Conservation (phyloP, 371 early-diverging fungal genomes). For the Mortierella sp. region DNA sequence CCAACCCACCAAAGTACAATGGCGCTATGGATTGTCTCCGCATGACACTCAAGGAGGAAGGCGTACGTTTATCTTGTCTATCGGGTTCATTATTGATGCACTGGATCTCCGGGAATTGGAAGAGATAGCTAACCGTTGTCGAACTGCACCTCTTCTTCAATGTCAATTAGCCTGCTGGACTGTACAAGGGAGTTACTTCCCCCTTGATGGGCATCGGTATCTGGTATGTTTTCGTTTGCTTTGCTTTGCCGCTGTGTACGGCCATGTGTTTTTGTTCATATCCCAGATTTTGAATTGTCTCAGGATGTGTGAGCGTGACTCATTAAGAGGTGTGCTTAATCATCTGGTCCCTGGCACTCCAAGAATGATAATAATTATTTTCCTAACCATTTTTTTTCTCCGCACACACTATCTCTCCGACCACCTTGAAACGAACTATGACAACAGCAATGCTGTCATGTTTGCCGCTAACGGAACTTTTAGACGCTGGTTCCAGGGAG, state of each 20-base stretch:
- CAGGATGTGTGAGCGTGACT: conserved; percentile 14
- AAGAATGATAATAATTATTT: background rate
- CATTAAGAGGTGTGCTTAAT: conserved; percentile 12
- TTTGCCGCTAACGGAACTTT: conserved; percentile 87
- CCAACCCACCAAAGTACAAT: conserved; percentile 75
- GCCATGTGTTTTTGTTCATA: background rate
- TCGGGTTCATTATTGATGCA: background rate
- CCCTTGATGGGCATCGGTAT: conserved; percentile 91
- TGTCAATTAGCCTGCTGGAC: conserved; percentile 68
- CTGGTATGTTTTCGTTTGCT: conserved; percentile 62
- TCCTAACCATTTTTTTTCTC: background rate
- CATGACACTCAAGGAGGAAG: conserved; percentile 79
- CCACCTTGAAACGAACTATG: background rate
- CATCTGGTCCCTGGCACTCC: background rate
- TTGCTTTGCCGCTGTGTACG: background rate
- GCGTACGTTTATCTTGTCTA: conserved; percentile 62
- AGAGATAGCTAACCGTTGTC: background rate
- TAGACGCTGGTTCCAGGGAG: conserved; percentile 73
- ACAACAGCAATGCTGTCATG: conserved; percentile 83
- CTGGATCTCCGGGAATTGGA: background rate
- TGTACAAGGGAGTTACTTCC: conserved; percentile 88
- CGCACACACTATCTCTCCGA: conserved; percentile 3
- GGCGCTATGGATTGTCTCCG: conserved; percentile 83
- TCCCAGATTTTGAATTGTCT: background rate
- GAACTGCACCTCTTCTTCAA: background rate